Evolutionary conservation across 768 basidiomycete species (phyloP), one percentile per base, ranked within the genome.

Genomic region (Tricholoma bakamatsutake): DNA sequence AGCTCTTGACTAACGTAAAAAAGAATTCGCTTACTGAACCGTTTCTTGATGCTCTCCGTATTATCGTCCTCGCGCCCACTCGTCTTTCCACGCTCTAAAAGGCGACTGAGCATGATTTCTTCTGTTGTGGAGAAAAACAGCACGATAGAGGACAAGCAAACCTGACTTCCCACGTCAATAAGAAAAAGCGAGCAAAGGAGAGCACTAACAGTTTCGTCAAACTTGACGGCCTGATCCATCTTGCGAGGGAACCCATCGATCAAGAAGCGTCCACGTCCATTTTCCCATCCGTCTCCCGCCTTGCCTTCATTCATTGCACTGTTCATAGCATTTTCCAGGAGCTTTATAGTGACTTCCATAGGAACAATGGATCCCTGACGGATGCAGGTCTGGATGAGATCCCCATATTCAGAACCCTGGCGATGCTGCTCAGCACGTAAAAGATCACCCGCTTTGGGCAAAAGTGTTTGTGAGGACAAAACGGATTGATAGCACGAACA

Each of bases 221-320:
- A 99, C 68, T 85, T 85, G 64, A 87, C 57, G 0, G 95, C 96
- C 72, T 99, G 97, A 68, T 99, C 97, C 93, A 98, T 94, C 78
- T 98, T 94, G 58, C 96, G 82, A 53, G 96, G 97, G 73, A 98
- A 98, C 1, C 96, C 97, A 60, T 99, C 96, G 59, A 99, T 86
- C 63, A 98, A 78, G 78, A 98, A 99, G 46, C 93, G 84, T 33
- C 91, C 92, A 52, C 72, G 75, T 24, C 87, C 90, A 31, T 81
- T 73, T 8, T 68, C 69, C 93, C 92, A 94, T 18, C 81, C 84
- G 6, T 77, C 73, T 10, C 76, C 74, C 0, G 71, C 55, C 49
- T 67, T 69, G 17, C 63, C 63, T 64, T 79, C 71, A 31, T 72
- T 62, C 37, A 94, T 67, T 11, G 81, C 82, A 39, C 71, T 80